Base-by-base conservation (phyloP, 2,329 filamentous ascomycete species). In the Rutstroemia sydowiana region DNA sequence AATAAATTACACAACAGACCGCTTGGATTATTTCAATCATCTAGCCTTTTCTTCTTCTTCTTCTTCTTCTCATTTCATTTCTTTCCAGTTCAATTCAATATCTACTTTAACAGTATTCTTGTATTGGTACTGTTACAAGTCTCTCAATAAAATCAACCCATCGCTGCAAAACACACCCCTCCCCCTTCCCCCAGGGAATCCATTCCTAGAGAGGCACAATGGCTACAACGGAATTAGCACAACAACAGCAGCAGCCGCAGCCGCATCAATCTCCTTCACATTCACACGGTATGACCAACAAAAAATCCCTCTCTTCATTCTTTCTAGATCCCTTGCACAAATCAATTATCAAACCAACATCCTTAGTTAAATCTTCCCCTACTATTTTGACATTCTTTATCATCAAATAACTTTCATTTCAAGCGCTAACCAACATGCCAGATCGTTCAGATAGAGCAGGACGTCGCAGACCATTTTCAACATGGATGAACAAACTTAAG, bases 401-500 rank as follows among this genome's bases (percentile, higher is more conserved):
- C 44, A 45, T 45, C 28, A 16, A 48, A 42, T 21, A 6, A 45
- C 31, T 28, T 51, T 40, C 18, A 36, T 20, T 36, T 43, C 36
- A 55, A 32, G 18, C 5, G 53, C 57, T 63, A 40, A 63, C 52
- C 63, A 49, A 45, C 28, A 66, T 70, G 57, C 61, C 70, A 90
- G 86, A 90, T 68, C 80, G 82, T 60, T 76, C 83, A 60, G 73
- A 73, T 59, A 72, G 77, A 59, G 60, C 71, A 65, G 79, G 79
- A 31, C 86, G 89, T 59, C 85, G 90, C 62, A 83, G 88, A 58
- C 92, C 91, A 21, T 97, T 97, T 67, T 81, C 91, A 43, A 88
- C 84, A 60, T 95, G 92, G 87, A 89, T 98, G 75, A 95, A 91
- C 76, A 91, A 91, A 65, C 80, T 97, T 52, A 44, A 21, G 36